Base-by-base conservation (phyloP, 2,329 filamentous ascomycete species). In the Chrysoporthe puriensis region DNA sequence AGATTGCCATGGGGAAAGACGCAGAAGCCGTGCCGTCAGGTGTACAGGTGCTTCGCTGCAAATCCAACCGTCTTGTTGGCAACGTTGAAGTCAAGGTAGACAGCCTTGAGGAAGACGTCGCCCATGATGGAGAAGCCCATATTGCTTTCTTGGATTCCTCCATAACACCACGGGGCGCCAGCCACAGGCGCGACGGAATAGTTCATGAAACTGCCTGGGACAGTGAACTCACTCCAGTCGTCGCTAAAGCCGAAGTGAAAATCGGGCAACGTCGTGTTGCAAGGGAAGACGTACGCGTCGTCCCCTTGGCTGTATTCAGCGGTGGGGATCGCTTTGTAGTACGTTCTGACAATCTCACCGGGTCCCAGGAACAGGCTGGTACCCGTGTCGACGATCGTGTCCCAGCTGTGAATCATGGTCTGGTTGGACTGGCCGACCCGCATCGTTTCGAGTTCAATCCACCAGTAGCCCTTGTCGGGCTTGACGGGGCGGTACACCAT, bases 41-140 rank as follows among this genome's bases (percentile, higher is more conserved):
- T 69, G 43, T 73, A 66, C 48, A 83, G 73, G 14, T 73, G 66
- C 77, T 85, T 85, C 69, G 78, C 78, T 60, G 82, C 83, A 68
- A 85, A 80, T 1, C 83, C 83, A 40, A 87, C 74, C 59, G 78
- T 77, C 67, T 80, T 79, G 5, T 79, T 79, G 26, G 76, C 78
- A 6, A 82, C 77, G 75, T 93, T 90, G 76, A 93, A 93, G 60
- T 93, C 87, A 42, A 90, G 88, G 75, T 91, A 94, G 70, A 91
- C 83, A 66, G 86, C 86, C 86, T 96, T 96, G 72, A 96, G 84
- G 81, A 94, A 92, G 66, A 91, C 83, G 69, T 94, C 91, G 11
- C 93, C 93, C 66, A 94, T 86, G 74, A 96, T 93, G 66, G 84
- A 87, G 70, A 90, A 83, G 34, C 74, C 74, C 18, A 77, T 78